Evolutionary conservation across 2,329 filamentous ascomycete species (phyloP).

Genomic region (Verticillium nonalfalfae): DNA sequence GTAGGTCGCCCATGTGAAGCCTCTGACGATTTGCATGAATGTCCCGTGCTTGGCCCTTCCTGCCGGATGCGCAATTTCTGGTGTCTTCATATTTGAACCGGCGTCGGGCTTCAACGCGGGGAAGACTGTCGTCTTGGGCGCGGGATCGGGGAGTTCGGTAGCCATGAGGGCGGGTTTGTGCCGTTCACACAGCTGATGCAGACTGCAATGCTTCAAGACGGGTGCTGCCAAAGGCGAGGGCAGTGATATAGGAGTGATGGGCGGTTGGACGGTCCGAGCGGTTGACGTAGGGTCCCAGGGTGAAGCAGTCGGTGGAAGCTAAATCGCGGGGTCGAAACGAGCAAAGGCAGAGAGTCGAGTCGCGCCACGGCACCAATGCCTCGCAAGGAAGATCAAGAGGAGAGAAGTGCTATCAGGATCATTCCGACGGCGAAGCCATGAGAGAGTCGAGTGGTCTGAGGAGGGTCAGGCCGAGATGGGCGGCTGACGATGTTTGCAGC

Average conservation of each 20-base stretch:
- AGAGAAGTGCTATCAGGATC: background rate
- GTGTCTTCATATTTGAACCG: conserved; percentile 1
- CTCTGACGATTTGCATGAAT: conserved; percentile 44
- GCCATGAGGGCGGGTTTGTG: conserved; percentile 19
- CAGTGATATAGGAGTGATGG: background rate
- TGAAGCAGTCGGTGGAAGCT: background rate
- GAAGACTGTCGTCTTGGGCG: conserved; percentile 8
- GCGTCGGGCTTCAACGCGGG: conserved; percentile 13
- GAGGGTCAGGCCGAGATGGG: background rate
- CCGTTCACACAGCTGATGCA: background rate
- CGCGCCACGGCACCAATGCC: background rate
- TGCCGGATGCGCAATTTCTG: conserved; percentile 38
- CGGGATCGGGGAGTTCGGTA: conserved; percentile 25
- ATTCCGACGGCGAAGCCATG: background rate
- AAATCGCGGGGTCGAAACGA: background rate
- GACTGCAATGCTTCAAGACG: too few relatives aligned
- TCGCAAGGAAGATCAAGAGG: background rate
- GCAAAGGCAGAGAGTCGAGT: background rate
- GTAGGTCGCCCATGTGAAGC: conserved; percentile 43
- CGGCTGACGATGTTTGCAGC: background rate
- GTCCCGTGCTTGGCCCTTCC: conserved; percentile 47
- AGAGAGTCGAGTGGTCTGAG: background rate
- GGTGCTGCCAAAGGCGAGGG: too few relatives aligned
- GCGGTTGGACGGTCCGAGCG: background rate
- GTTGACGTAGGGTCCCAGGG: background rate